These are phyloP conservation scores for Clavispora santaluciae DNA, from an alignment of 805 yeast species.

Conservation along the genomic window DNA sequence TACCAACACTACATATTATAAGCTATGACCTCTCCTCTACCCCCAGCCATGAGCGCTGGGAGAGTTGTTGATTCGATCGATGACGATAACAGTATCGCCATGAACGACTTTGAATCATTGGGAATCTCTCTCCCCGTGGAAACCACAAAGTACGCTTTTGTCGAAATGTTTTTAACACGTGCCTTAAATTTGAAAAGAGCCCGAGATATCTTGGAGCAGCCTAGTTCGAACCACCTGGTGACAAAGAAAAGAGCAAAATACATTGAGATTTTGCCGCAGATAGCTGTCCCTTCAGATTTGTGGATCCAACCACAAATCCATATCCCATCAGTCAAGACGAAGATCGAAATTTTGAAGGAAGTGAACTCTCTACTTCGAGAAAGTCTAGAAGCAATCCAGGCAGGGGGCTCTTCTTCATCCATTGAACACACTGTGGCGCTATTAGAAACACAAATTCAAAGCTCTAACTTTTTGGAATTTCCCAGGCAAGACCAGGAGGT, in stretches of 20 bases:
- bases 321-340: slow-evolving; percentile 28
- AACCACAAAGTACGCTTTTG: slow-evolving; percentile 22
- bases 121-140: slow-evolving; percentile 25
- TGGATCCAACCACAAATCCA: slow-evolving; percentile 32
- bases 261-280: slow-evolving; percentile 28
- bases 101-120: slow-evolving; percentile 17
- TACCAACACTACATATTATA: too few species aligned
- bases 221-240: neutral
- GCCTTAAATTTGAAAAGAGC: slow-evolving; percentile 21
- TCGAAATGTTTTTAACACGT: slow-evolving; percentile 22
- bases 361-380: slow-evolving; percentile 24
- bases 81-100: neutral
- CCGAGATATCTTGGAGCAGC: slow-evolving; percentile 9
- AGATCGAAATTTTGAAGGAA: slow-evolving; percentile 28
- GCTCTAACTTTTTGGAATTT: slow-evolving; percentile 26
- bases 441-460: slow-evolving; percentile 27
- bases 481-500: neutral
- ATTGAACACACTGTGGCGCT: slow-evolving; percentile 25
- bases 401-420: slow-evolving; percentile 14
- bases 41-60: neutral
- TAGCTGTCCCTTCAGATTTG: slow-evolving; percentile 31
- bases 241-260: slow-evolving; percentile 1
- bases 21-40: neutral
- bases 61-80: neutral
- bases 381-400: slow-evolving; percentile 7